Base-by-base conservation (phyloP, 495 filamentous ascomycete genomes). In the Entonaema liquescens region DNA sequence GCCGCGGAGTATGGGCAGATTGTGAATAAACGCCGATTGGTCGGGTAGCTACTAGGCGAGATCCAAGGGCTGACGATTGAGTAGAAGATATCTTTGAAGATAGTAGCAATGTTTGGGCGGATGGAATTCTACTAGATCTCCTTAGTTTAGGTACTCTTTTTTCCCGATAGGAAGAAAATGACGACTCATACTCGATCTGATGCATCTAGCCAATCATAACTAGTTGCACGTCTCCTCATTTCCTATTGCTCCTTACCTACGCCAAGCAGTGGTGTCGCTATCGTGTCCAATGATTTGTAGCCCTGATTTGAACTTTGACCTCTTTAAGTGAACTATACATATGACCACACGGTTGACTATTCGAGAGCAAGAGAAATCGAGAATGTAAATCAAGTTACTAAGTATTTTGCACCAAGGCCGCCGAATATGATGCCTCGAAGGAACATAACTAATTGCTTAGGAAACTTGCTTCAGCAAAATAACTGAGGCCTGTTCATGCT, bases 11-110 rank as follows among this genome's bases (percentile, higher is more conserved):
- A 38, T 59, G 53, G 62, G 61, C 12, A 68, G 57, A 21, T 35
- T 72, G 62, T 73, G 58, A 68, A 49, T 56, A 54, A 47, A 64
- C 17, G 19, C 26, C 53, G 59, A 53, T 53, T 29, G 49, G 49
- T 47, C 17, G 17, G 19, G 40, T 8, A 44, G 40, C 40, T 44
- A 52, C 9, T 52, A 28, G 23, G 49, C 21, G 21, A 25, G 47
- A 8, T 31, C 36, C 0, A 35, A 50, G 17, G 23, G 29, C 29
- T 17, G 57, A 38, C 1, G 31, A 52, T 40, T 5, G 31, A 50
- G 25, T 36, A 50, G 66, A 6, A 47, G 42, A 47, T 23, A 17
- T 59, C 38, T 59, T 64, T 33, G 65, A 31, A 47, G 44, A 69
- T 69, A 47, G 36, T 55, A 11, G 49, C n/a, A 36, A 56, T 49